Percentiles rank a stretch among this genome's conserved stretches.
Conservation (phyloP, 1,284 basidiomycete genomes). For the Pseudozyma pruni region DNA sequence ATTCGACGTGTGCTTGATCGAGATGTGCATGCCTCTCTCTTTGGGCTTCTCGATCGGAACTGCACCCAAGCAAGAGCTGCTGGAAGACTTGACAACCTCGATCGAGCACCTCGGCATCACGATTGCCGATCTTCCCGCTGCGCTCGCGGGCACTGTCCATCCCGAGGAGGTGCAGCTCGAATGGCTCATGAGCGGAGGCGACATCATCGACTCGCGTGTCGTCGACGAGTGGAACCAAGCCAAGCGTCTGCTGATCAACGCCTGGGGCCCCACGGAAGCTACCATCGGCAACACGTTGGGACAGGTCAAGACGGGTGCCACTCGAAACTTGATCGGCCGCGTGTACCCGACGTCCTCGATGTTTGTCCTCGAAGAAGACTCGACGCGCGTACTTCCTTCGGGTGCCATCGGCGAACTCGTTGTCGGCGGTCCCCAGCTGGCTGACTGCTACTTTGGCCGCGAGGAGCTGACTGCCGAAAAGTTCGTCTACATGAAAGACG, state of each 20-base stretch:
- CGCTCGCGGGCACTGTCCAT: conserved; percentile 60
- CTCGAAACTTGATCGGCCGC: conserved; percentile 57
- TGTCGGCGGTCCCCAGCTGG: conserved; percentile 64
- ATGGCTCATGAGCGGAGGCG: conserved; percentile 67
- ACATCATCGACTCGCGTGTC: conserved; percentile 62
- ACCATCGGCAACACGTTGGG: conserved; percentile 67
- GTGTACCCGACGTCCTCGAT: conserved; percentile 56
- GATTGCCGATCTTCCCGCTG: conserved; percentile 64
- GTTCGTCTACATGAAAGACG: conserved; percentile 53
- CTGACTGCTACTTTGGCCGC: conserved; percentile 61
- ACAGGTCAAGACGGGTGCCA: conserved; percentile 42
- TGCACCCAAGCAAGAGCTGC: conserved; percentile 60
- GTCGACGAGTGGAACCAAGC: conserved; percentile 58
- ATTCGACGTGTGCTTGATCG: conserved; percentile 66
- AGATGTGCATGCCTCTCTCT: conserved; percentile 64
- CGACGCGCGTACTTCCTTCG: conserved; percentile 27
- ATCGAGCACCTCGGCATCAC: conserved; percentile 59
- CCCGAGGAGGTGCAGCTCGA: conserved; percentile 57
- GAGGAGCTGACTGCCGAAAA: conserved; percentile 55
- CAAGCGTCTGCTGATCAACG: conserved; percentile 62
- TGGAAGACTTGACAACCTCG: conserved; percentile 58
- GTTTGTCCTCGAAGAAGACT: conserved; percentile 46
- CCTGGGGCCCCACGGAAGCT: conserved; percentile 66
- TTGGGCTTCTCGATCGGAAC: conserved; percentile 61
- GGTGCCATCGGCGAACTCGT: conserved; percentile 63